These are phyloP conservation scores for Neoboletus magnificus DNA, from an alignment of 768 basidiomycete species.

Conservation along the genomic window DNA sequence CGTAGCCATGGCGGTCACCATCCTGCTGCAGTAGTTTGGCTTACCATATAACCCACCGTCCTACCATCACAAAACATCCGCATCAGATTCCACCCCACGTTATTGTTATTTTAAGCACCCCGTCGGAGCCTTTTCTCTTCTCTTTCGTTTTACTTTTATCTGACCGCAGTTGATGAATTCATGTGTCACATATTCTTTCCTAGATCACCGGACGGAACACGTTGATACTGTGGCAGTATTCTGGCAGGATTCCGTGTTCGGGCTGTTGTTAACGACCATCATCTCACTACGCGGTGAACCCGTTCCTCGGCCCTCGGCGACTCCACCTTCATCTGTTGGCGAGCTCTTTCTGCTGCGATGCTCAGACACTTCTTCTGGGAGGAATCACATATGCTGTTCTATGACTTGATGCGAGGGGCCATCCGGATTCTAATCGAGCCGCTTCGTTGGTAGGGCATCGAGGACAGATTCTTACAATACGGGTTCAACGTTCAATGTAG, in stretches of 20 bases:
- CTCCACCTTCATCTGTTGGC: not conserved
- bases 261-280: not conserved
- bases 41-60: not conserved
- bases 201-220: not conserved
- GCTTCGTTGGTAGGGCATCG: not conserved
- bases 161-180: not conserved
- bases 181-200: not conserved
- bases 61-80: not conserved
- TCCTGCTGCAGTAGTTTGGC: conserved; percentile 43
- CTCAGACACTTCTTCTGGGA: not conserved
- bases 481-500: not conserved
- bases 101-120: not conserved
- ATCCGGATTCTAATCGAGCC: no score
- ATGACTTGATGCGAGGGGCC: not conserved
- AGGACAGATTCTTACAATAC: not conserved
- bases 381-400: not conserved
- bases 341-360: no score
- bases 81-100: not conserved
- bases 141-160: not conserved
- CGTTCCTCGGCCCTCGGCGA: not conserved
- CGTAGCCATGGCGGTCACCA: conserved; percentile 83
- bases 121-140: not conserved
- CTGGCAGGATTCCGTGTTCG: not conserved
- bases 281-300: no score
- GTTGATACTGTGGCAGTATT: not conserved